Conservation (phyloP, 2,329 filamentous ascomycete genomes). For the Epicoccum sorghinum region DNA sequence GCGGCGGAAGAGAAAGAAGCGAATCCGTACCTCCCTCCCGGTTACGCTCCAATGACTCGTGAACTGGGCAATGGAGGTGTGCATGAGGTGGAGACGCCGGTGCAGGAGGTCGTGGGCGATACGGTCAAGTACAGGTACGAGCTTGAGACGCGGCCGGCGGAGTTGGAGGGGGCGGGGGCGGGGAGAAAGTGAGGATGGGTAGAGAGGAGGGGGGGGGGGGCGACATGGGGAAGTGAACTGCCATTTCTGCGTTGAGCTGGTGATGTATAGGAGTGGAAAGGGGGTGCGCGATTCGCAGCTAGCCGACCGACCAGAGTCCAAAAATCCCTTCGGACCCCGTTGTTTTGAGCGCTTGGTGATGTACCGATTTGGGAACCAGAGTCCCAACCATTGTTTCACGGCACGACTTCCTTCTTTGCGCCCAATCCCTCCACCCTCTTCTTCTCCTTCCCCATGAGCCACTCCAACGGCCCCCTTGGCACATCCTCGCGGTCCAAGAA, state of each 20-base stretch:
- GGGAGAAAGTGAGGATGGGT: not conserved
- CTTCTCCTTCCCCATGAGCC: conserved; percentile 13
- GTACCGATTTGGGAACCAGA: too few species aligned
- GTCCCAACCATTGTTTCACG: not conserved
- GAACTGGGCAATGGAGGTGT: not conserved
- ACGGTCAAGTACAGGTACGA: conserved; percentile 4
- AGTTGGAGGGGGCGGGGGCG: conserved; percentile 4
- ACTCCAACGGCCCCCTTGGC: conserved; percentile 15
- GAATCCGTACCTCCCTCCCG: not conserved
- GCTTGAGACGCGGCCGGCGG: not conserved
- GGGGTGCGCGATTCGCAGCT: too few species aligned
- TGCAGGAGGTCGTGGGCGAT: conserved; percentile 2
- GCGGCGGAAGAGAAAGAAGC: not conserved
- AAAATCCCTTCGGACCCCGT: too few species aligned
- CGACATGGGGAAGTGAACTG: too few species aligned
- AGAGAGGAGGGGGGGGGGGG: too few species aligned
- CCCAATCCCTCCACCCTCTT: conserved; percentile 3
- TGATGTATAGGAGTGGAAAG: too few species aligned
- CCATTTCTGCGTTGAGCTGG: too few species aligned
- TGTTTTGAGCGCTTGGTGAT: too few species aligned
- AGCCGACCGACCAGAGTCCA: too few species aligned
- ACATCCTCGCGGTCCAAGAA: conserved; percentile 41
- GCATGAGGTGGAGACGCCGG: not conserved
- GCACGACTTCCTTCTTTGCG: not conserved
- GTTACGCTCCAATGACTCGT: not conserved